These are phyloP conservation scores for Brettanomyces nanus DNA, from an alignment of 805 yeast genomes.

Conservation along the genomic window DNA sequence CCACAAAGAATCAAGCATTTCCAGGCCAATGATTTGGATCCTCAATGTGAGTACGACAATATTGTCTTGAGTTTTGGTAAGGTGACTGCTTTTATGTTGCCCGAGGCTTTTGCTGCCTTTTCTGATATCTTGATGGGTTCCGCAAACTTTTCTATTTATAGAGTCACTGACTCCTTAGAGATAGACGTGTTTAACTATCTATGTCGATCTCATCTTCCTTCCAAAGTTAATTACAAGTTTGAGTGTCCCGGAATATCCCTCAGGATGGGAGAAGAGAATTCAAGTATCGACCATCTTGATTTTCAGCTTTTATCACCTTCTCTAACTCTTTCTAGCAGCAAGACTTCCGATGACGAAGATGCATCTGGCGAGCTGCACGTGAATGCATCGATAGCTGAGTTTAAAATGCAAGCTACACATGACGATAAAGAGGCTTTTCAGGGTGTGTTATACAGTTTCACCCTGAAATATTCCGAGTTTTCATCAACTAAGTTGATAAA, in stretches of 20 bases:
- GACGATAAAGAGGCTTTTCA: constrained; percentile 7
- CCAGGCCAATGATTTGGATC: constrained; percentile 21
- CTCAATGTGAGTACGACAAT: constrained; percentile 43
- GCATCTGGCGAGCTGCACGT: constrained; percentile 4
- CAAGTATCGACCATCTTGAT: constrained; percentile 20
- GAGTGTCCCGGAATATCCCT: constrained; percentile 36
- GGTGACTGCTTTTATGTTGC: constrained; percentile 38
- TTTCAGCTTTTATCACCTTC: constrained; percentile 30
- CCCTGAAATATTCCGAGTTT: neutral
- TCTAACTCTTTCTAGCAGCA: constrained; percentile 23
- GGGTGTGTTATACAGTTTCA: neutral
- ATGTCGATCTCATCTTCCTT: constrained; percentile 3
- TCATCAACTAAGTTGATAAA: constrained; percentile 3
- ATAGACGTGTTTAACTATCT: constrained; percentile 44
- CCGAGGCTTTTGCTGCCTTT: constrained; percentile 20
- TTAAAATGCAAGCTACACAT: constrained; percentile 9
- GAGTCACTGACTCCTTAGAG: constrained; percentile 59
- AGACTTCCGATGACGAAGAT: constrained; percentile 3
- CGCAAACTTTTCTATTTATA: constrained; percentile 33
- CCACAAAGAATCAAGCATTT: constrained; percentile 5
- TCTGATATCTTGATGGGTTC: constrained; percentile 30
- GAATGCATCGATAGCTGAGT: constrained; percentile 6
- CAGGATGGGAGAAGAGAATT: constrained; percentile 11
- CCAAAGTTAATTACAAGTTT: constrained; percentile 27
- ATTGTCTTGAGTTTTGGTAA: constrained; percentile 48